These are phyloP conservation scores for Acmispon strigosus DNA, from an alignment of 306 rosid genomes.

Conservation along the genomic window DNA sequence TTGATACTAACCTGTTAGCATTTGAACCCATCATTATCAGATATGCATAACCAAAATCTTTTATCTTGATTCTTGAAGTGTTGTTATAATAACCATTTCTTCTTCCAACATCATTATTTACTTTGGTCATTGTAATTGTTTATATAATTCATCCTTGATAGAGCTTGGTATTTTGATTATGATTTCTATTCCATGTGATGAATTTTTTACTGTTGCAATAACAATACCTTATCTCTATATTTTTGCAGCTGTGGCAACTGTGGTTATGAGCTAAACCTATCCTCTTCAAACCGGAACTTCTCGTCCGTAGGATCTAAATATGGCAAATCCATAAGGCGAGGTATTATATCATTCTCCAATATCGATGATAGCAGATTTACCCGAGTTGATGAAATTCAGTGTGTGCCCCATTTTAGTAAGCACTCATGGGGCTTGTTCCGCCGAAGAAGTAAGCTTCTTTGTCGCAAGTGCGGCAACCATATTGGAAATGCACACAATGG, in stretches of 20 bases:
- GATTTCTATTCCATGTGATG: neutral
- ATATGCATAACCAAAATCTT: neutral
- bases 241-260: slow-evolving; percentile 80
- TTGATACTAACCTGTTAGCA: no score
- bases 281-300: slow-evolving; percentile 72
- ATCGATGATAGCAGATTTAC: slow-evolving; percentile 83
- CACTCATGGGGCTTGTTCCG: slow-evolving; percentile 83
- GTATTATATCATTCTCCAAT: slow-evolving; percentile 76
- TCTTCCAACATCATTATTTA: neutral
- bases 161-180: neutral
- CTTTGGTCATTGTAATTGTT: neutral
- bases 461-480: slow-evolving; percentile 78
- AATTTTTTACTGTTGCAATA: neutral
- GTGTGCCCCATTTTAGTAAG: slow-evolving; percentile 66
- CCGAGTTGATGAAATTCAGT: slow-evolving; percentile 74
- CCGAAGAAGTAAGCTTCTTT: slow-evolving; percentile 77
- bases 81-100: neutral
- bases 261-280: slow-evolving; percentile 81
- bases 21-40: no score
- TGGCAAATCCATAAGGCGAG: slow-evolving; percentile 78
- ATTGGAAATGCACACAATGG: slow-evolving; percentile 65
- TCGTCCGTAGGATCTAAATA: slow-evolving; percentile 77
- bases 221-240: slow-evolving; percentile 3
- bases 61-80: neutral
- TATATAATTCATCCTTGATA: neutral